Base-by-base conservation (phyloP, 192 early-diverging fungal species). In the Pecoramyces ruminantium region DNA sequence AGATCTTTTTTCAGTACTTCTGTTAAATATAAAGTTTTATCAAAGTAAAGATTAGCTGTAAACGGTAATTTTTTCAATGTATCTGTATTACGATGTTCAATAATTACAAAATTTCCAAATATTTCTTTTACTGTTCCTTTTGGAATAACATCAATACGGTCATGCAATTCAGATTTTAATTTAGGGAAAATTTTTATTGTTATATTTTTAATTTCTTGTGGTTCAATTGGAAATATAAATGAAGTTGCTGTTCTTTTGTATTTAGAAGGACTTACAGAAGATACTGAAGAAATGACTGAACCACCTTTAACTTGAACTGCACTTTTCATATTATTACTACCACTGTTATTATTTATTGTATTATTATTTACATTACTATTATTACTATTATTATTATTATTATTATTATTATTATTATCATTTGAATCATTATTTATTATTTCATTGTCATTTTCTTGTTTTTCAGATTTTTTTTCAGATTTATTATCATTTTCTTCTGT, bases 141-240 rank as follows among this genome's bases (percentile, higher is more conserved):
- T 9, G 51, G 51, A 27, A 58, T 77, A 3, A 40, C 17, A 29
- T 79, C 30, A 13, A 79, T 4, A 58, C 79, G 21, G 2, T 29
- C 14, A 28, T 67, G 29, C 42, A 67, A 77, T 11, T 67, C 42
- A 39, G 40, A 39, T 83, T 86, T 80, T 27, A 83, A 29, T 38
- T 85, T 83, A 30, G 83, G 42, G 5, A 77, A 30, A n/a, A 13
- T 83, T 29, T 40, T 83, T 14, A 30, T 81, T 16, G 78, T 29
- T 21, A 88, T 86, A 0, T 88, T 92, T 79, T 92, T 92, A 8
- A 90, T 89, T 13, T 89, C 87, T 18, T 89, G 87, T 13, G 93
- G 87, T 79, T 93, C 92, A 78, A 95, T 81, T 13, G 92, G 84
- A 79, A 95, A 91, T 3, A 92, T 89, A 28, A 94, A 88, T 12